phyloP scores from a whole-genome alignment of 148 eudicot species.

The Camellia lanceoleosa region DNA sequence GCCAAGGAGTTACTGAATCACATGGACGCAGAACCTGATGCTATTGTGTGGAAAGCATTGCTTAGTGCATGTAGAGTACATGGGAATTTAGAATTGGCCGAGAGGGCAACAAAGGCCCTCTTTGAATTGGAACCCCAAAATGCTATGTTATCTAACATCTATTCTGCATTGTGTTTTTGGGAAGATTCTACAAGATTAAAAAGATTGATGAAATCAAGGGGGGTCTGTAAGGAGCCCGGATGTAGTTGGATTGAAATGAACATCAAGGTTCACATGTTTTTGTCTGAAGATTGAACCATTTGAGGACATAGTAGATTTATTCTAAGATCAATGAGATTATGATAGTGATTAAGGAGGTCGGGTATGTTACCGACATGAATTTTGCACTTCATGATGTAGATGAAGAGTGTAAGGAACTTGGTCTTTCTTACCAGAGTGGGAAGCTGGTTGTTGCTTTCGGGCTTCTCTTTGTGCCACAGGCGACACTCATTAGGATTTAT shows the following conservation, averaged over 20 bases:
- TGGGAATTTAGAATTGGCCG: conserved; percentile 50
- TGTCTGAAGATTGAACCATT: conserved; percentile 60
- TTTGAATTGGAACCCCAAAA: conserved; percentile 56
- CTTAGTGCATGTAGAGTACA: conserved; percentile 63
- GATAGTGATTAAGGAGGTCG: conserved; percentile 44
- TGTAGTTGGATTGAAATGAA: conserved; percentile 69
- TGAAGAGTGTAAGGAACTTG: conserved; percentile 55
- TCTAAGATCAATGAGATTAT: conserved; percentile 57
- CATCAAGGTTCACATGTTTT: conserved; percentile 55
- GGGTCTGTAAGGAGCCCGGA: conserved; percentile 62
- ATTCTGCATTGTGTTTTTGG: conserved; percentile 60
- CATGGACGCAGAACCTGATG: conserved; percentile 53
- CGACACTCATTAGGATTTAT: conserved; percentile 53
- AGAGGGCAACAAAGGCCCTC: conserved; percentile 45
- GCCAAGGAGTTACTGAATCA: conserved; percentile 44
- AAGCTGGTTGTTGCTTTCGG: conserved; percentile 80
- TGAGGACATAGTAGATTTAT: conserved; percentile 34
- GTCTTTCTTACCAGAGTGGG: conserved; percentile 79
- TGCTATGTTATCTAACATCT: conserved; percentile 53
- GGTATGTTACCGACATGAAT: conserved; percentile 57
- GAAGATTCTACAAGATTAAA: conserved; percentile 51
- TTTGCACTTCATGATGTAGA: conserved; percentile 67
- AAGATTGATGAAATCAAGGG: conserved; percentile 55
- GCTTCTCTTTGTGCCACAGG: conserved; percentile 47
- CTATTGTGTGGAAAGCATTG: conserved; percentile 71